Percentiles rank a stretch among this genome's conserved stretches.
Conservation (phyloP, 345 rosid species). For the Linum tenue region DNA sequence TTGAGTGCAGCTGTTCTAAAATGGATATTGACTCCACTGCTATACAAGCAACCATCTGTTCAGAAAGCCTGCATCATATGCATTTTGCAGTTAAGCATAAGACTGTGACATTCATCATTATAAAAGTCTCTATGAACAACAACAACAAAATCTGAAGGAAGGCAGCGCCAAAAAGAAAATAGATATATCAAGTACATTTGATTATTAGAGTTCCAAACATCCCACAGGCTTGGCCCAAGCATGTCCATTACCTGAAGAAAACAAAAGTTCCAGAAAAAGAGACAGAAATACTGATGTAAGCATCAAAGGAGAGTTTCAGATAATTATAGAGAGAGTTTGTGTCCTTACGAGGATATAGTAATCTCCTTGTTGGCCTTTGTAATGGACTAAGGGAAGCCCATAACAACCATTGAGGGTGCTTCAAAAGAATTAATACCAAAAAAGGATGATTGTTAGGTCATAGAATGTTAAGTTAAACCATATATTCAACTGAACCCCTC, state of each 20-base stretch:
- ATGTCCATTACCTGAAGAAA: slow-evolving; percentile 28
- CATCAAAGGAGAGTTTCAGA: background rate
- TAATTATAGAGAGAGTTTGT: background rate
- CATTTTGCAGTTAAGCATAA: background rate
- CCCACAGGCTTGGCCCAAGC: slow-evolving; percentile 30
- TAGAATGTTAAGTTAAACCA: background rate
- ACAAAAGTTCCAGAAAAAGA: background rate
- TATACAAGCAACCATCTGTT: slow-evolving; percentile 27
- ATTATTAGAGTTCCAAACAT: slow-evolving; percentile 13
- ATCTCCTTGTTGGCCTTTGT: slow-evolving; percentile 29
- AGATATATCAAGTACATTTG: background rate
- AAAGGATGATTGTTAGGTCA: background rate
- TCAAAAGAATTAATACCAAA: background rate
- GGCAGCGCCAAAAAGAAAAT: background rate
- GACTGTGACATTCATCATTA: too few relatives aligned
- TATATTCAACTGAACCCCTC: background rate
- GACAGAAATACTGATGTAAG: background rate
- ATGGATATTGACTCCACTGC: slow-evolving; percentile 30
- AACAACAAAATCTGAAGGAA: background rate
- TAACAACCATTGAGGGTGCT: slow-evolving; percentile 7
- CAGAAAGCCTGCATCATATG: slow-evolving; percentile 19
- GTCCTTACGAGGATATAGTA: slow-evolving; percentile 26
- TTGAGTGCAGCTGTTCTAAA: slow-evolving; percentile 25
- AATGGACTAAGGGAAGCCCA: slow-evolving; percentile 24
- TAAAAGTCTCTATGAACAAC: too few relatives aligned